phyloP scores from a whole-genome alignment of 2,329 filamentous ascomycete genomes.

The Cladosporium sp. region DNA sequence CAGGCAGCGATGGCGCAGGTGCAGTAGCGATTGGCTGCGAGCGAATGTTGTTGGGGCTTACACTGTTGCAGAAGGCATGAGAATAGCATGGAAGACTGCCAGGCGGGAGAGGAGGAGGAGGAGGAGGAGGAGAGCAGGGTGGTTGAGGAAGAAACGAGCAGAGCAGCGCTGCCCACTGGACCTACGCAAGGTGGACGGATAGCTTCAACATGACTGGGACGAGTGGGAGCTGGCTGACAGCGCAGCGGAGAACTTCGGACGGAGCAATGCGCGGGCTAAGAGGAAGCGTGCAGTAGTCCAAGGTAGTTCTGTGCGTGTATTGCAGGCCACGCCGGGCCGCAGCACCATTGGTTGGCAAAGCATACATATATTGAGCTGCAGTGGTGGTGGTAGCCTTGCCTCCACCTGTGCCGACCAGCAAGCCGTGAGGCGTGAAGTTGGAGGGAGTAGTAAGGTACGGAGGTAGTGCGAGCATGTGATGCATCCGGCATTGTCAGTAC shows the following conservation, averaged over 20 bases:
- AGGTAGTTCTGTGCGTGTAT: not conserved
- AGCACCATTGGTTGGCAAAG: not conserved
- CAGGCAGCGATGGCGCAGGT: conserved; percentile 16
- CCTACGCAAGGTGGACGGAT: not conserved
- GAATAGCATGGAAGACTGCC: conserved; percentile 9
- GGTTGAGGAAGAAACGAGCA: not conserved
- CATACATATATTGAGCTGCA: not conserved
- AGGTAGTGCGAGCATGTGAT: not conserved
- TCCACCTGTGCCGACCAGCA: not conserved
- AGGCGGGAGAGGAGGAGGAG: not conserved
- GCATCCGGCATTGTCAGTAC: not conserved
- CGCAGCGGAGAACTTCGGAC: conserved; percentile 18
- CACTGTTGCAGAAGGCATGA: conserved; percentile 1
- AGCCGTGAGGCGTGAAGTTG: not conserved
- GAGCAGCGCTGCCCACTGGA: not conserved
- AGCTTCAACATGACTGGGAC: not conserved
- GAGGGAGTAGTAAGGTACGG: no score
- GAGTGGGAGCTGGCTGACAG: conserved; percentile 2
- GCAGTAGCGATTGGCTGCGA: conserved; percentile 16
- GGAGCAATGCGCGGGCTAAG: not conserved
- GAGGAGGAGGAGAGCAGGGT: not conserved
- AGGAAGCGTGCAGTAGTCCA: not conserved
- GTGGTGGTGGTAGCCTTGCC: not conserved
- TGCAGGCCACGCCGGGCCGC: conserved; percentile 4
- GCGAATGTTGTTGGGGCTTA: not conserved